Evolutionary conservation across 2,329 filamentous ascomycete genomes (phyloP).

Genomic region (Trichoderma aggressivum): DNA sequence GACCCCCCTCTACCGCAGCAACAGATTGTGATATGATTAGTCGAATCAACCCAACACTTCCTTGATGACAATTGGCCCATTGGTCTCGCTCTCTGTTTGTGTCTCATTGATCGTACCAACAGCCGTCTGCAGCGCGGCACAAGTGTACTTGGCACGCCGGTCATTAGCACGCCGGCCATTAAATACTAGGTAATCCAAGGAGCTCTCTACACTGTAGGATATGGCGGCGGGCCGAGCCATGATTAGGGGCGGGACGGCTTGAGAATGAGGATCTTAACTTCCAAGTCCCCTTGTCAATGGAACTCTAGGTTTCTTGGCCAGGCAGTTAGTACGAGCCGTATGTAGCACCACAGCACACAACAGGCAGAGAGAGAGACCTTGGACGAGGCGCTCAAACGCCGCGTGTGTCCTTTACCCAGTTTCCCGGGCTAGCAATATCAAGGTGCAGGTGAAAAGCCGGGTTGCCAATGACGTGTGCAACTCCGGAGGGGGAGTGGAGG

Average conservation of each 20-base stretch:
- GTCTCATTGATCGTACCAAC: background rate
- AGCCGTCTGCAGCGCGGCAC: background rate
- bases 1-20: constrained; percentile 3
- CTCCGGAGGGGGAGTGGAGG: background rate
- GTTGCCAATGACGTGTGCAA: constrained; percentile 3
- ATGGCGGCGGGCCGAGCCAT: constrained; percentile 12
- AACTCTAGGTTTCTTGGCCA: background rate
- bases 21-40: constrained; percentile 1
- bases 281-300: background rate
- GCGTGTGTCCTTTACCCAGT: background rate
- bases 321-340: background rate
- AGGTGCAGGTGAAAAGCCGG: background rate
- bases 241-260: constrained; percentile 10
- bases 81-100: background rate
- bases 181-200: background rate
- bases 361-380: background rate
- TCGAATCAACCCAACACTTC: background rate
- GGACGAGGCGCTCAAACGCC: background rate
- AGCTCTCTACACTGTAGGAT: background rate
- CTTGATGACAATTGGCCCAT: background rate
- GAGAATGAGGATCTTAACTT: background rate
- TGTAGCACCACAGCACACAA: background rate
- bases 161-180: background rate
- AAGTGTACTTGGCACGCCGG: background rate
- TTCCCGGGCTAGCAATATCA: background rate